Percentiles rank a stretch among this genome's conserved stretches.
Conservation (phyloP, 1,139 yeast genomes). For the Taiozyma onychis region DNA sequence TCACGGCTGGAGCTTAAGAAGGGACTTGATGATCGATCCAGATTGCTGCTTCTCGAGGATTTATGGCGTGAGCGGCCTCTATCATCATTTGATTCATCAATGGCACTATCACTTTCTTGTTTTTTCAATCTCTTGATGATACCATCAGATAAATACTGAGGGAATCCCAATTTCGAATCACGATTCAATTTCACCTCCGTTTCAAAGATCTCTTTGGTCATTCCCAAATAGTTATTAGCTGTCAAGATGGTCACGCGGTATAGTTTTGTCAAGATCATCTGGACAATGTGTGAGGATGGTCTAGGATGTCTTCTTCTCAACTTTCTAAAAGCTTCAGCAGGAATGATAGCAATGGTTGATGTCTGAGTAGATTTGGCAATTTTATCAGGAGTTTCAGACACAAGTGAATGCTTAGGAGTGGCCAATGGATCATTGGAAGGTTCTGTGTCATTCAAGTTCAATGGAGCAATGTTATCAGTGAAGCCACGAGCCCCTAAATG, state of each 20-base stretch:
- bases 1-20: not conserved
- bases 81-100: constrained; percentile 2
- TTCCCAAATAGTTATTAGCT: constrained; percentile 78
- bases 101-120: not conserved
- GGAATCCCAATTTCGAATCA: constrained; percentile 44
- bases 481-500: constrained; percentile 1
- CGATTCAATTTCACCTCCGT: constrained; percentile 68
- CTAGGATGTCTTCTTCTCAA: constrained; percentile 76
- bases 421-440: not conserved
- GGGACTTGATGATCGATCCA: not conserved
- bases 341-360: constrained; percentile 89
- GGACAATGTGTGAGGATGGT: constrained; percentile 90
- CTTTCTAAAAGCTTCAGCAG: constrained; percentile 72
- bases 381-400: constrained; percentile 25
- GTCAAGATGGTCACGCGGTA: constrained; percentile 91
- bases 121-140: constrained; percentile 26
- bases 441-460: constrained; percentile 13
- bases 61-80: constrained; percentile 9
- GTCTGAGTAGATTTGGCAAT: constrained; percentile 39
- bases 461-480: constrained; percentile 13
- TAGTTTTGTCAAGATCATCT: constrained; percentile 80
- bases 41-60: not conserved
- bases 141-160: constrained; percentile 52
- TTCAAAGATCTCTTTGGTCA: constrained; percentile 75
- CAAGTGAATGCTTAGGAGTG: not conserved